phyloP scores from a whole-genome alignment of 331 rosid genomes.

The Telfairia occidentalis region DNA sequence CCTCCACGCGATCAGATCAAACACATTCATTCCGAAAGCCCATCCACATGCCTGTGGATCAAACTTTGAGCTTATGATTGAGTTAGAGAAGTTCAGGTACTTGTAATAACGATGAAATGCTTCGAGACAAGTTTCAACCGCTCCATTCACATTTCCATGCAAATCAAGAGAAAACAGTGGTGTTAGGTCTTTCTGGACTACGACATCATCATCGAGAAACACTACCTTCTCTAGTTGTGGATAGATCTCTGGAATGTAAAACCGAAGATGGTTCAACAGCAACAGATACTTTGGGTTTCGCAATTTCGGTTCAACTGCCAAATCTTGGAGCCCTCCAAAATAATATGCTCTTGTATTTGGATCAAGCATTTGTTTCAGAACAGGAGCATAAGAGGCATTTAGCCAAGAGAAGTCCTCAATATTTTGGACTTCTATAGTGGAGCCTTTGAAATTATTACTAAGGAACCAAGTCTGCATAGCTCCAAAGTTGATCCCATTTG shows the following conservation, averaged over 20 bases:
- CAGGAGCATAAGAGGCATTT: constrained; percentile 69
- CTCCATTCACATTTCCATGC: constrained; percentile 97
- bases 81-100: constrained; percentile 82
- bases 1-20: constrained; percentile 89
- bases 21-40: constrained; percentile 97
- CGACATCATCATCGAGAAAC: constrained; percentile 90
- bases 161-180: constrained; percentile 83
- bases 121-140: constrained; percentile 98
- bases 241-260: constrained; percentile 90
- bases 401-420: constrained; percentile 77
- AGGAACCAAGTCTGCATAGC: constrained; percentile 91
- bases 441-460: constrained; percentile 63
- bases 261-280: constrained; percentile 81
- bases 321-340: constrained; percentile 57
- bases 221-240: constrained; percentile 95
- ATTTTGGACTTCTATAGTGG: constrained; percentile 77
- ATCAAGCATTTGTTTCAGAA: constrained; percentile 51
- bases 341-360: constrained; percentile 42
- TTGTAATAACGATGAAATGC: constrained; percentile 84
- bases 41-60: constrained; percentile 99
- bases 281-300: constrained; percentile 54
- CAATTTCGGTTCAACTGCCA: constrained; percentile 47
- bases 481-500: constrained; percentile 59
- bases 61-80: constrained; percentile 77
- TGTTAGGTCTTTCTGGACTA: constrained; percentile 88